A percentile compares a stretch with the other conserved stretches of the same genome.
These are phyloP conservation scores for Cystoisospora suis DNA, from an alignment of 169 alveolate species.

Conservation along the genomic window DNA sequence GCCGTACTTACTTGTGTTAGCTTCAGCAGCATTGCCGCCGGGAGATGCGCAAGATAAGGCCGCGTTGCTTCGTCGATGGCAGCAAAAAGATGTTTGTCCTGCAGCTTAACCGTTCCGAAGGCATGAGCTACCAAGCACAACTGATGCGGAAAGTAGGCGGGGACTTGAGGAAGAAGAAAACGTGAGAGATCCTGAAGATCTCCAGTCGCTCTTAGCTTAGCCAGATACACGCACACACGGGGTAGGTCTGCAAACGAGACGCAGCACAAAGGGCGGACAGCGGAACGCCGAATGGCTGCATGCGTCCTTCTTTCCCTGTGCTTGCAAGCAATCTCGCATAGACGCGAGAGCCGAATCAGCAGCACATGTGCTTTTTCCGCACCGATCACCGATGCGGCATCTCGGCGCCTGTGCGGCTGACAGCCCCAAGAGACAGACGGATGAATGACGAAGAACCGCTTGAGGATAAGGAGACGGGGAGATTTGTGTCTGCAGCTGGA, in stretches of 20 bases:
- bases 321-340: no score
- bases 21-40: slow-evolving; percentile 39
- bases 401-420: not conserved
- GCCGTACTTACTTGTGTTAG: slow-evolving; percentile 29
- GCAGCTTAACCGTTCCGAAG: slow-evolving; percentile 74
- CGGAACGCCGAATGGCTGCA: no score
- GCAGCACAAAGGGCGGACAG: not conserved
- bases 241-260: slow-evolving; percentile 71
- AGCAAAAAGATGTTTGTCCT: slow-evolving; percentile 76
- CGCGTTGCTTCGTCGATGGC: slow-evolving; percentile 24
- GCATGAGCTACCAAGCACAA: slow-evolving; percentile 72
- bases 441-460: not conserved
- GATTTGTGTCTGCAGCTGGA: not conserved
- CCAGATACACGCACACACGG: slow-evolving; percentile 77
- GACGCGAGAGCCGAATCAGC: no score
- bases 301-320: no score
- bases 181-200: slow-evolving; percentile 75
- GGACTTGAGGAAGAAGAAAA: slow-evolving; percentile 68
- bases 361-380: not conserved
- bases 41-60: slow-evolving; percentile 31
- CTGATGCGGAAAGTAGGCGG: slow-evolving; percentile 76
- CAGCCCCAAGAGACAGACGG: not conserved
- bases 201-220: slow-evolving; percentile 75
- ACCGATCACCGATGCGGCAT: not conserved
- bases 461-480: no score